A percentile compares a stretch with the other conserved stretches of the same genome.
Evolutionary conservation across 148 eudicot genomes (phyloP).

Genomic region (Rhododendron ferrugineum): DNA sequence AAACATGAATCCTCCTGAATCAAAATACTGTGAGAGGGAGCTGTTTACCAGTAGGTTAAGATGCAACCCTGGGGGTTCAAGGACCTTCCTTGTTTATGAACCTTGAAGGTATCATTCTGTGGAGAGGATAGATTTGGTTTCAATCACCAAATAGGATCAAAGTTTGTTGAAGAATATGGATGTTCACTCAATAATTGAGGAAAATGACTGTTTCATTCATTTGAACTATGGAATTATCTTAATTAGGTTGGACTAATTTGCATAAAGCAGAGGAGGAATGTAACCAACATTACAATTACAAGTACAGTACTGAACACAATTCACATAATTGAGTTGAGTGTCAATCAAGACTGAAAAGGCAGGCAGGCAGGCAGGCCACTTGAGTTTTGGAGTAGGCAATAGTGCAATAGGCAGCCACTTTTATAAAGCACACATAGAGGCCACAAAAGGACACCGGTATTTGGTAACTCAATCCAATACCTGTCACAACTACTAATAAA

Average conservation of each 20-base stretch:
- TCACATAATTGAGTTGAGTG: conserved; percentile 10
- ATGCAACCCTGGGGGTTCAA: background rate
- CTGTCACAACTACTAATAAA: background rate
- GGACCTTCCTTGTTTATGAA: too few relatives aligned
- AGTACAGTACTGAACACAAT: background rate
- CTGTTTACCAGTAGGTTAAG: background rate
- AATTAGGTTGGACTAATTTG: conserved; percentile 12
- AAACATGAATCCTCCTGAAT: background rate
- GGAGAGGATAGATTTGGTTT: background rate
- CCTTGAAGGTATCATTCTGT: background rate
- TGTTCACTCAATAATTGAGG: background rate
- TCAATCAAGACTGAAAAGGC: conserved; percentile 10
- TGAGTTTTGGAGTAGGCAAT: conserved; percentile 19
- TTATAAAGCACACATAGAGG: background rate
- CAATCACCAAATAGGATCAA: background rate
- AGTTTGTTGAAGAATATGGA: conserved; percentile 5
- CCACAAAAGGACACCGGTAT: conserved; percentile 25
- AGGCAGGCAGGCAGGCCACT: background rate
- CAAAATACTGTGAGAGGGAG: background rate
- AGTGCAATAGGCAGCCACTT: background rate
- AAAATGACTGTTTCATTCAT: background rate
- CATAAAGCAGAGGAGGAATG: background rate
- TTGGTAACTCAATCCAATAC: conserved; percentile 30
- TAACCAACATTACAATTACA: background rate
- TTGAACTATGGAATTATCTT: background rate